Evolutionary conservation across 2,329 filamentous ascomycete genomes (phyloP).

Genomic region (Metarhizium humberi): DNA sequence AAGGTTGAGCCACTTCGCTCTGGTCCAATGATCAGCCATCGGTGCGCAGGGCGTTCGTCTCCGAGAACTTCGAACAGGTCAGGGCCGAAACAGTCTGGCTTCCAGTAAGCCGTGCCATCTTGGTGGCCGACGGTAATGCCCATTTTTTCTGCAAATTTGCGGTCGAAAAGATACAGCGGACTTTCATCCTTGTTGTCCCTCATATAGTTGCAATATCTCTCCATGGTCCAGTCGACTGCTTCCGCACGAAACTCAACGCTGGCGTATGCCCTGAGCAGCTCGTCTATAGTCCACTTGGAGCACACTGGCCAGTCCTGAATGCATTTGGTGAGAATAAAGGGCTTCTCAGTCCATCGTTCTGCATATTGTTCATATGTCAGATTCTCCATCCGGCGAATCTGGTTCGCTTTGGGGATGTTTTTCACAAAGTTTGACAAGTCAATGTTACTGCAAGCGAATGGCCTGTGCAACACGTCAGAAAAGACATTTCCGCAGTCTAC

Average conservation of each 20-base stretch:
- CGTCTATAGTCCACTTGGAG: slow-evolving; percentile 62
- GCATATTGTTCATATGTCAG: slow-evolving; percentile 68
- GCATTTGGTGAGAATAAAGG: slow-evolving; percentile 78
- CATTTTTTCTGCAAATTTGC: slow-evolving; percentile 82
- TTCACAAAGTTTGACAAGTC: slow-evolving; percentile 54
- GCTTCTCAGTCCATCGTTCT: slow-evolving; percentile 63
- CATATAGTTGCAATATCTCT: slow-evolving; percentile 80
- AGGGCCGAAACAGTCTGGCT: slow-evolving; percentile 73
- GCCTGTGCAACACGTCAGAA: slow-evolving; percentile 82
- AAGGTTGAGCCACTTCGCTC: slow-evolving; percentile 85
- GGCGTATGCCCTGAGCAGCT: slow-evolving; percentile 54
- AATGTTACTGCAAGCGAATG: slow-evolving; percentile 81
- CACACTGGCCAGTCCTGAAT: slow-evolving; percentile 77
- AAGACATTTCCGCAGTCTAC: slow-evolving; percentile 73
- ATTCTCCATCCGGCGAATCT: slow-evolving; percentile 60
- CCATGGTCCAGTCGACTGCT: slow-evolving; percentile 83
- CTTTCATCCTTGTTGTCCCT: slow-evolving; percentile 71
- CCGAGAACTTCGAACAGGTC: slow-evolving; percentile 79
- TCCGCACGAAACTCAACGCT: slow-evolving; percentile 74
- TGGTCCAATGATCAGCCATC: slow-evolving; percentile 89
- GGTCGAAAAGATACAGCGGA: slow-evolving; percentile 87
- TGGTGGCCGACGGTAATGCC: slow-evolving; percentile 49
- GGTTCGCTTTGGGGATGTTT: slow-evolving; percentile 64
- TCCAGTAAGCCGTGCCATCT: slow-evolving; percentile 57
- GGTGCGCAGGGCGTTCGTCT: slow-evolving; percentile 69